These are phyloP conservation scores for Aspergillus taichungensis DNA, from an alignment of 495 filamentous ascomycete species.

Conservation along the genomic window DNA sequence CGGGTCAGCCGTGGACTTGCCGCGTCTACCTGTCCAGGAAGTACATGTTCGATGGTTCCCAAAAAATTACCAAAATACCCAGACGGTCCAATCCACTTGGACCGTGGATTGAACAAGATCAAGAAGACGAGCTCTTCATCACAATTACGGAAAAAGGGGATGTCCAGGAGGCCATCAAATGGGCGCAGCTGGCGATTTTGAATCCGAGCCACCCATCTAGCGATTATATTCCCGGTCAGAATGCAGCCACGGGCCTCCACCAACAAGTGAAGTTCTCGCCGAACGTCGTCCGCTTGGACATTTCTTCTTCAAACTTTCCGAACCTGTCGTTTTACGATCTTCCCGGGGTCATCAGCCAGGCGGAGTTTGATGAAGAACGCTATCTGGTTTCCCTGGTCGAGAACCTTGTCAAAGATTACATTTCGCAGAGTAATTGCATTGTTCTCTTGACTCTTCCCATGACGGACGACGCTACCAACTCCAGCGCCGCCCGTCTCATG, in stretches of 20 bases:
- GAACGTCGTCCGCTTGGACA: slow-evolving; percentile 66
- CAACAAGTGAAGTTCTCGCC: slow-evolving; percentile 61
- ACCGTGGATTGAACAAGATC: slow-evolving; percentile 33
- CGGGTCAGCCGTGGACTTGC: slow-evolving; percentile 48
- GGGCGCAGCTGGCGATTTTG: slow-evolving; percentile 65
- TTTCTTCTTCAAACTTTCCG: slow-evolving; percentile 58
- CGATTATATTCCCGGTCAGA: slow-evolving; percentile 40
- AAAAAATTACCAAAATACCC: slow-evolving; percentile 10
- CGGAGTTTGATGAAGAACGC: slow-evolving; percentile 48
- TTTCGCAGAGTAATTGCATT: slow-evolving; percentile 53
- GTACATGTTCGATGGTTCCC: slow-evolving; percentile 39
- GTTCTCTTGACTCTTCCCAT: slow-evolving; percentile 68
- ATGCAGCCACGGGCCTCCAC: slow-evolving; percentile 12
- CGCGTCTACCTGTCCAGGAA: slow-evolving; percentile 49
- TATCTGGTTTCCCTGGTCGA: slow-evolving; percentile 60
- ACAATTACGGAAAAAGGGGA: slow-evolving; percentile 32
- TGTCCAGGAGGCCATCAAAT: slow-evolving; percentile 50
- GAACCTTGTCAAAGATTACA: slow-evolving; percentile 59
- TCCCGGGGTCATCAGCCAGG: slow-evolving; percentile 66
- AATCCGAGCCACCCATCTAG: slow-evolving; percentile 44
- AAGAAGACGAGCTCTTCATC: slow-evolving; percentile 33
- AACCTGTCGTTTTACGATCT: slow-evolving; percentile 74
- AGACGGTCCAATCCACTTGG: slow-evolving; percentile 28
- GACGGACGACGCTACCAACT: slow-evolving; percentile 64
- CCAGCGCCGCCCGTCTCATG: slow-evolving; percentile 57